phyloP scores from a whole-genome alignment of 176 grass and related monocot genomes.

The Musa acuminata region DNA sequence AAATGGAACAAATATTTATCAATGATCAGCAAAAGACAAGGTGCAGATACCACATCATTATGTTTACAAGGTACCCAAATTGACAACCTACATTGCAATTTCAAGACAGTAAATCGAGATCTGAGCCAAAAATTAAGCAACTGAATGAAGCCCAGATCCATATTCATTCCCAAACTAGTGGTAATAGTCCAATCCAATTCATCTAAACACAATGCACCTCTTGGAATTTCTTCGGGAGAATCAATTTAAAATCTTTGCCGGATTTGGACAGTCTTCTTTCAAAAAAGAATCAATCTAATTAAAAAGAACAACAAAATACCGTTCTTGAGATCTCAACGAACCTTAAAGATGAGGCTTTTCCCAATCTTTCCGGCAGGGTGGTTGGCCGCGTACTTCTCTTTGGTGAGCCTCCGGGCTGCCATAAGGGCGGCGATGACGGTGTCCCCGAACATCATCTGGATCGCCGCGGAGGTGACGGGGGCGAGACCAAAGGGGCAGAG shows the following conservation, averaged over 20 bases:
- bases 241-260: background rate
- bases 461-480: conserved; percentile 70
- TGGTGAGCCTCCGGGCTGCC: conserved; percentile 46
- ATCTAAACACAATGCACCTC: background rate
- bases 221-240: background rate
- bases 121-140: background rate
- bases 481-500: conserved; percentile 88
- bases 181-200: background rate
- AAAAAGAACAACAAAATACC: background rate
- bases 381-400: conserved; percentile 74
- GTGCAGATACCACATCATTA: background rate
- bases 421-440: conserved; percentile 80
- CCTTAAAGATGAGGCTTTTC: conserved; percentile 95
- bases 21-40: background rate
- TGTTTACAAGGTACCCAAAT: background rate
- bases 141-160: background rate
- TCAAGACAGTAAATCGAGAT: background rate
- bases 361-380: conserved; percentile 96
- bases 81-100: background rate
- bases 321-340: background rate
- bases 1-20: no score
- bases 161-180: background rate
- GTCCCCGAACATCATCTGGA: conserved; percentile 91
- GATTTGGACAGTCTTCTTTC: background rate
- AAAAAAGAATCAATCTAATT: background rate